Percentiles rank a stretch among this genome's conserved stretches.
Evolutionary conservation across 129 eudicot species (phyloP).

Genomic region (Chrysanthemum seticuspe): DNA sequence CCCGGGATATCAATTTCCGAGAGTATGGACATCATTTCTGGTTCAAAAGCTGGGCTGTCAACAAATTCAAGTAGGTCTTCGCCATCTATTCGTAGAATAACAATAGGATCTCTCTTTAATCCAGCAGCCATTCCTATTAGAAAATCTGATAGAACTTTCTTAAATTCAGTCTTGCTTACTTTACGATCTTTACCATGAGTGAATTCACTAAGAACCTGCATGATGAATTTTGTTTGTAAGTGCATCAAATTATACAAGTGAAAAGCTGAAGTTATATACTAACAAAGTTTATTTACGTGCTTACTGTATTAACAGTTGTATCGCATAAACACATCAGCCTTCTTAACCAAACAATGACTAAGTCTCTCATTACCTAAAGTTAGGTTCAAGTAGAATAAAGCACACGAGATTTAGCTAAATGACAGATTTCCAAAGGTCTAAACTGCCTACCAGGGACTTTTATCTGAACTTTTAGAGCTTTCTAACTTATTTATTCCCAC

Average conservation of each 20-base stretch:
- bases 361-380: conserved; percentile 24
- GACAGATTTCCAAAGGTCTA: conserved; percentile 24
- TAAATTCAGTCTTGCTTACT: conserved; percentile 79
- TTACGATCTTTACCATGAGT: conserved; percentile 78
- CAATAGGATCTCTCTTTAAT: conserved; percentile 85
- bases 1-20: conserved; percentile 54
- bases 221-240: conserved; percentile 17
- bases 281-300: not conserved
- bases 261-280: not conserved
- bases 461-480: not conserved
- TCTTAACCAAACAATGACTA: conserved; percentile 17
- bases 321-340: conserved; percentile 19
- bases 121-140: conserved; percentile 97
- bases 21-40: conserved; percentile 59
- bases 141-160: conserved; percentile 83
- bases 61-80: conserved; percentile 77
- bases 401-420: conserved; percentile 15
- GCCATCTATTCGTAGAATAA: conserved; percentile 92
- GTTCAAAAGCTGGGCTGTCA: conserved; percentile 56
- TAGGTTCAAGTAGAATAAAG: conserved; percentile 17
- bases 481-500: not conserved
- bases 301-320: conserved; percentile 17
- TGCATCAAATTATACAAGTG: conserved; percentile 12
- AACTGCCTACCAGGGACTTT: conserved; percentile 29
- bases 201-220: conserved; percentile 82